Evolutionary conservation across 148 eudicot genomes (phyloP).

Genomic region (Amaranthus hypochondriacus): DNA sequence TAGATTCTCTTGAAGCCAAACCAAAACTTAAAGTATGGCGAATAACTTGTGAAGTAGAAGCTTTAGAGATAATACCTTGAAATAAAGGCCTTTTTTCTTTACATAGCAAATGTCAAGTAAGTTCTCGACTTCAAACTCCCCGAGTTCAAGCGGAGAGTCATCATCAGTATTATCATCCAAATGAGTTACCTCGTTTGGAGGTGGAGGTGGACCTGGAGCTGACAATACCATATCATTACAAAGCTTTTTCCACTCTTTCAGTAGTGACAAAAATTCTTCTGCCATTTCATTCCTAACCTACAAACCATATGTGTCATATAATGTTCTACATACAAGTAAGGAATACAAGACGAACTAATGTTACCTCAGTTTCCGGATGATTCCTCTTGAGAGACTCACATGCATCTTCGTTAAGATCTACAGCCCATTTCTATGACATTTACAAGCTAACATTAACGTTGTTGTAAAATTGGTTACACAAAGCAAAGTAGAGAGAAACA

Average conservation of each 20-base stretch:
- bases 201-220: neutral
- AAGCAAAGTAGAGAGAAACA: too few relatives aligned
- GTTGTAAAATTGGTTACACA: too few relatives aligned
- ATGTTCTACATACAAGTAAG: neutral
- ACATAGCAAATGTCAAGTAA: slow-evolving; percentile 19
- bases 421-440: slow-evolving; percentile 16
- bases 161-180: neutral
- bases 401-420: slow-evolving; percentile 12
- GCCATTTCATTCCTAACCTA: slow-evolving; percentile 20
- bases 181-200: neutral
- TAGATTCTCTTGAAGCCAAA: too few relatives aligned
- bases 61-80: slow-evolving; percentile 12
- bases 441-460: neutral
- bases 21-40: too few relatives aligned
- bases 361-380: slow-evolving; percentile 25
- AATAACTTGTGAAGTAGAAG: too few relatives aligned
- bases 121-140: slow-evolving; percentile 20
- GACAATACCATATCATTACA: slow-evolving; percentile 14
- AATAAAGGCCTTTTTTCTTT: slow-evolving; percentile 13
- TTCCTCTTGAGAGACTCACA: slow-evolving; percentile 17
- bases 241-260: slow-evolving; percentile 21
- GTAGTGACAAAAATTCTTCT: slow-evolving; percentile 10
- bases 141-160: neutral
- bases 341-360: neutral
- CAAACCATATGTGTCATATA: neutral